Evolutionary conservation across 140 eudicot species (phyloP).

Genomic region (Anethum foeniculum): DNA sequence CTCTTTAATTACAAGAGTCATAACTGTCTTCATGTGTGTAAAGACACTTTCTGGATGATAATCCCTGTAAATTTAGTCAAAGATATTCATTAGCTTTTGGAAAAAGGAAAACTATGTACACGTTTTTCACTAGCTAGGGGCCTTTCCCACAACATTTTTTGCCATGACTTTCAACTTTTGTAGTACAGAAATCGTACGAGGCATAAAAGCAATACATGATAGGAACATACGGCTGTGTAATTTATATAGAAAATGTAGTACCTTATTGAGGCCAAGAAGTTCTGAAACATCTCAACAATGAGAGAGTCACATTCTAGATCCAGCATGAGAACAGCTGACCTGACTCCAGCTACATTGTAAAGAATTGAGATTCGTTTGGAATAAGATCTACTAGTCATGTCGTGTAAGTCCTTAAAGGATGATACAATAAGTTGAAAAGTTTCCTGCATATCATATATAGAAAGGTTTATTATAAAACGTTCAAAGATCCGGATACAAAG

Average conservation of each 20-base stretch:
- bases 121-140: background rate
- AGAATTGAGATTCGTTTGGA: conserved; percentile 45
- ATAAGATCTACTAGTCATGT: conserved; percentile 46
- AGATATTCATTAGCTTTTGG: background rate
- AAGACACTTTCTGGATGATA: conserved; percentile 49
- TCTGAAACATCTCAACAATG: background rate
- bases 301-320: background rate
- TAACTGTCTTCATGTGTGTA: conserved; percentile 68
- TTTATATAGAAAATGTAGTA: background rate
- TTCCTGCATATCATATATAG: conserved; percentile 30
- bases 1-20: conserved; percentile 88
- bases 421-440: conserved; percentile 66
- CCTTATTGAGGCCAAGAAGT: background rate
- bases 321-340: conserved; percentile 24
- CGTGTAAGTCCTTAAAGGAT: conserved; percentile 51
- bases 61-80: conserved; percentile 40
- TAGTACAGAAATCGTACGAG: too few relatives aligned
- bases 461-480: background rate
- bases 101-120: background rate
- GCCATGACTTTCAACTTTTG: background rate
- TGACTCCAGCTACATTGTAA: conserved; percentile 71
- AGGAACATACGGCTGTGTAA: too few relatives aligned
- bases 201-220: too few relatives aligned
- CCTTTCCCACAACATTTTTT: background rate
- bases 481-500: conserved; percentile 7